Evolutionary conservation across 257 asterid species (phyloP).

Genomic region (Gentiana straminea): DNA sequence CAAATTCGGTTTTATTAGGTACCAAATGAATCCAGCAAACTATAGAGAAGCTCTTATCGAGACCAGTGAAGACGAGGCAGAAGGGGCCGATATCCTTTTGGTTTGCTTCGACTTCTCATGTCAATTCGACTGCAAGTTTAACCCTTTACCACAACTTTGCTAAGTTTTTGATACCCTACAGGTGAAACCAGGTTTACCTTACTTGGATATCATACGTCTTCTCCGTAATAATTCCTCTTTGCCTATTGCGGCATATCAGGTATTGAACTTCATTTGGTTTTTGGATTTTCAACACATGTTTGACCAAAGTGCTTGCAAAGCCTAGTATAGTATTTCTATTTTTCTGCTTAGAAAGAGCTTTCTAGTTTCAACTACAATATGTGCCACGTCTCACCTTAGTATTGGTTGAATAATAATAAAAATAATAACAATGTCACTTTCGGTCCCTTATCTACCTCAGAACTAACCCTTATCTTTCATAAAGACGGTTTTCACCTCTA

Average conservation of each 20-base stretch:
- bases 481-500: no score
- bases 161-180: conserved; percentile 18
- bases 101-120: conserved; percentile 29
- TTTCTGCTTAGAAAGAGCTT: no score
- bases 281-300: no score
- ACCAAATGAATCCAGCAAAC: conserved; percentile 97
- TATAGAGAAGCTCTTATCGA: conserved; percentile 85
- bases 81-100: conserved; percentile 97
- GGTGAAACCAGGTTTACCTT: conserved; percentile 96
- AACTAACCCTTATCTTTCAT: no score
- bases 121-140: background rate
- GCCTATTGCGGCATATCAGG: conserved; percentile 99
- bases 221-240: conserved; percentile 81
- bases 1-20: conserved; percentile 25
- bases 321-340: no score
- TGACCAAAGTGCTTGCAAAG: no score
- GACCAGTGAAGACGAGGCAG: conserved; percentile 76
- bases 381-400: no score
- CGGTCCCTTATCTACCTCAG: no score
- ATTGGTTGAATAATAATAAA: no score
- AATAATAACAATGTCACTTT: no score
- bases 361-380: no score
- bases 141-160: background rate
- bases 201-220: conserved; percentile 85
- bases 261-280: no score